A percentile compares a stretch with the other conserved stretches of the same genome.
Conservation (phyloP, 805 yeast species). For the Suhomyces prunicola region DNA sequence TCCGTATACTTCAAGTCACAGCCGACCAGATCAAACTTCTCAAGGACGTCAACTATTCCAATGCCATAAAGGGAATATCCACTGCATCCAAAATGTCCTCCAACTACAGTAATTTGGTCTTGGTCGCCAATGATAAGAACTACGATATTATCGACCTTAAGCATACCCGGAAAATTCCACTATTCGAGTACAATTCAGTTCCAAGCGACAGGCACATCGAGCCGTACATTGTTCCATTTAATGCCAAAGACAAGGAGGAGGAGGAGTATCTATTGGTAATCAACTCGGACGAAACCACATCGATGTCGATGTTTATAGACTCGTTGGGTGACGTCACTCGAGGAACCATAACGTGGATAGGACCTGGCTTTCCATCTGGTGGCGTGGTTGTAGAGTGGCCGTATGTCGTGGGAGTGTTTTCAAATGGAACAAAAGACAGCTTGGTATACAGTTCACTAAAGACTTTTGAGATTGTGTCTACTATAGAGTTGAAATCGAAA, state of each 20-base stretch:
- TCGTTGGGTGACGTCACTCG: slow-evolving; percentile 38
- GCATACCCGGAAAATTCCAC: slow-evolving; percentile 29
- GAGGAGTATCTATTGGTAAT: slow-evolving; percentile 36
- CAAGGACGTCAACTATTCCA: slow-evolving; percentile 30
- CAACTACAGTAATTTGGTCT: slow-evolving; percentile 27
- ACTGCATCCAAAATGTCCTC: slow-evolving; percentile 23
- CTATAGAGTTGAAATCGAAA: background rate
- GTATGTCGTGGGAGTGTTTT: slow-evolving; percentile 29
- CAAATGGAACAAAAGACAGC: slow-evolving; percentile 3
- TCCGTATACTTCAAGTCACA: slow-evolving; percentile 30
- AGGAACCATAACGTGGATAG: slow-evolving; percentile 40
- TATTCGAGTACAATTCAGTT: slow-evolving; percentile 27
- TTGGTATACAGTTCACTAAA: slow-evolving; percentile 24
- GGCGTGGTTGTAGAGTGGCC: slow-evolving; percentile 39
- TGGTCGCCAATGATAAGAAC: slow-evolving; percentile 30
- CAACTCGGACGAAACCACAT: slow-evolving; percentile 28
- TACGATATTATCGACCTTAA: slow-evolving; percentile 39
- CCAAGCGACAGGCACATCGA: slow-evolving; percentile 4
- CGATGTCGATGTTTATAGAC: slow-evolving; percentile 42
- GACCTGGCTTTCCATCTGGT: slow-evolving; percentile 32
- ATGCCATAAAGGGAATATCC: slow-evolving; percentile 26
- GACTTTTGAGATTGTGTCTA: slow-evolving; percentile 16
- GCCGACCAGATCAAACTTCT: slow-evolving; percentile 27
- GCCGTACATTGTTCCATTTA: slow-evolving; percentile 24
- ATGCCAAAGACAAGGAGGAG: slow-evolving; percentile 7